Base-by-base conservation (phyloP, 805 yeast genomes). In the Candida anglica region DNA sequence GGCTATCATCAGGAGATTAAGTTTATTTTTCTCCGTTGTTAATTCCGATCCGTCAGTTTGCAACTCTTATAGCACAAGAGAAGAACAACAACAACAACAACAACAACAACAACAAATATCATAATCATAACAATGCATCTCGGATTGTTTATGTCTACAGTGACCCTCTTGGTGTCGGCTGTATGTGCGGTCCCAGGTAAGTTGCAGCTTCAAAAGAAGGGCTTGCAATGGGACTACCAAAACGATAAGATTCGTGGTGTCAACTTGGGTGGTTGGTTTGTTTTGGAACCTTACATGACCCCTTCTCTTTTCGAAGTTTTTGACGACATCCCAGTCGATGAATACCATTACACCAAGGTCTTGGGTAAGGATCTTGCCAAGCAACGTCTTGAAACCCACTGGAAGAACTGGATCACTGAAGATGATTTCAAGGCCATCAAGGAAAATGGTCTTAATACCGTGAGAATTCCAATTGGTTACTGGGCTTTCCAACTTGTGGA, bases 401-500 rank as follows among this genome's bases (percentile, higher is more conserved):
- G 96, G 96, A 54, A 66, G 30, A 64, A 84, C 11, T 89, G 84
- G 78, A 74, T 77, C 53, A 79, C 81, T 6, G 95, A 84, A 57
- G 49, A 56, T 15, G 96, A 89, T 56, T 80, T 91, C 48, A 44
- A 58, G 32, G 52, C 66, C 34, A 85, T 89, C 34, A 69, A 70
- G 4, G 50, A 47, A 9, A 67, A 66, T 36, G 96, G 96, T 2
- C 68, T 89, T 43, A 91, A 89, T 60, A 68, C 81, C 44, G 96
- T 87, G 15, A 77, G 97, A 50, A 81, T 89, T 39, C 97, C 98
- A 28, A 76, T 89, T 36, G 96, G 96, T 8, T 89, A 89, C 64
- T 91, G 98, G 98, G 96, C 96, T 7, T 86, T 85, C 56, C 52
- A 69, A 30, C 50, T 59, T 6, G 63, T 75, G 28, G 73, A 67